Percentiles rank a stretch among this genome's conserved stretches.
Conservation (phyloP, 2,329 filamentous ascomycete species). For the Ceratocystiopsis brevicomis region DNA sequence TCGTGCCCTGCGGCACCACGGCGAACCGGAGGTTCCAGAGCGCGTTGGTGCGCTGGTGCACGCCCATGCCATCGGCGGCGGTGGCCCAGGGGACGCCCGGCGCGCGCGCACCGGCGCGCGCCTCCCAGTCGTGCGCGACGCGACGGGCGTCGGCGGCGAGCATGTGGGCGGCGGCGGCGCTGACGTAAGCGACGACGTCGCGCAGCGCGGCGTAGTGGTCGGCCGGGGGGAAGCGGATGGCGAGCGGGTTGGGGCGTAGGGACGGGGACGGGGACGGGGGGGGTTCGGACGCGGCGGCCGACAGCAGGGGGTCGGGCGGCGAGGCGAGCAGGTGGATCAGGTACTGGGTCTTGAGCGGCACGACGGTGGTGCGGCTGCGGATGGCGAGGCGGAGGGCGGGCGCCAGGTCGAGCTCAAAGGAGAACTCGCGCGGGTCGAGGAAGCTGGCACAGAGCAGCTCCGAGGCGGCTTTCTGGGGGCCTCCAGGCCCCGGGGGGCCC, state of each 20-base stretch:
- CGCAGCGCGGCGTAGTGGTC: constrained; percentile 24
- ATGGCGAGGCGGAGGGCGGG: constrained; percentile 24
- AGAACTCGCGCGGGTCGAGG: constrained; percentile 21
- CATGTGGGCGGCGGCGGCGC: constrained; percentile 15
- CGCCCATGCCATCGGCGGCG: constrained; percentile 4
- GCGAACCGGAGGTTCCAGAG: constrained; percentile 16
- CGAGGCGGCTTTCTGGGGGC: constrained; percentile 19
- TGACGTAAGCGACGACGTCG: constrained; percentile 27
- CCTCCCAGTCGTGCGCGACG: constrained; percentile 16
- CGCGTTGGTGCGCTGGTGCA: constrained; percentile 10
- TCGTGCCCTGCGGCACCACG: constrained; percentile 7
- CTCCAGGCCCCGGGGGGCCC: too few relatives aligned
- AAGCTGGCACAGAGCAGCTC: constrained; percentile 27
- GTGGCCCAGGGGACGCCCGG: constrained; percentile 13
- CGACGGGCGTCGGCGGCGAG: too few relatives aligned
- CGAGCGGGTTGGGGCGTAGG: constrained; percentile 16
- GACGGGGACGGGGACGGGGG: neutral
- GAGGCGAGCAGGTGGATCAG: constrained; percentile 21
- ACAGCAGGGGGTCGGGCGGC: constrained; percentile 1
- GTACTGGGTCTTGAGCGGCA: constrained; percentile 27
- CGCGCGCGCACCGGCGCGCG: constrained; percentile 20
- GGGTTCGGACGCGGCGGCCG: too few relatives aligned
- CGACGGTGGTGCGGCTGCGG: constrained; percentile 24
- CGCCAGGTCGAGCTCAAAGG: constrained; percentile 27
- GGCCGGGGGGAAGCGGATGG: constrained; percentile 22